Base-by-base conservation (phyloP, 2,329 filamentous ascomycete species). In the Cercospora sojina region DNA sequence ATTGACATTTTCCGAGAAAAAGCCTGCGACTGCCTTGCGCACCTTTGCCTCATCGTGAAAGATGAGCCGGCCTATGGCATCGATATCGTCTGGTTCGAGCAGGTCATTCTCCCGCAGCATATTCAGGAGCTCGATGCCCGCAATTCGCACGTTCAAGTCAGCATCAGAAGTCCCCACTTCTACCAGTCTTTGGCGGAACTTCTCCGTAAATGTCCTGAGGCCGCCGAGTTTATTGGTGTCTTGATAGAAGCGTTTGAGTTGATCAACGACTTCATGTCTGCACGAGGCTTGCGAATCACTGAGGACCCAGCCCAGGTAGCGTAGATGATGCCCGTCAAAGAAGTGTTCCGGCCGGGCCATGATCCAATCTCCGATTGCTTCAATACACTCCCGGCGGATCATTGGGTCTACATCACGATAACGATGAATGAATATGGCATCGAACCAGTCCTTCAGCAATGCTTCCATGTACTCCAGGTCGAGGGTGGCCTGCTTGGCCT, bases 271-370 rank as follows among this genome's bases (percentile, higher is more conserved):
- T 77, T 97, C 93, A n/a, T 90, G 85, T 62, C 95, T 87, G 23
- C 92, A 93, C 8, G 88, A 81, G 0, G 89, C 84, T 67, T 89
- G 85, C 3, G 88, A 85, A 76, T 99, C 95, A 4, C 93, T 97
- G 31, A 99, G 84, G 75, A 97, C 89, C 95, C 95, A 99, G 61
- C 95, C 95, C 5, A 99, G 84, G 75, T 99, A 99, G 67, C 95
- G 89, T 59, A 99, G 83, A 79, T 97, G 97, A 72, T 90, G 86
- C 1, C 92, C 92, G 71, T 97, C 91, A 78, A 97, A 92, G 80
- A 97, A 99, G 55, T 91, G 86, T 56, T 92, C 92, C 2, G 93
- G 92, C 60, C 97, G 87, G 10, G 87, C 87, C 76, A 89, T 86
- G 72, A 98, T 96, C 95, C 95, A 99, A 47, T 88, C 86, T 29